A percentile compares a stretch with the other conserved stretches of the same genome.
phyloP scores from a whole-genome alignment of 2,329 filamentous ascomycete species.

The Apiospora koreana region DNA sequence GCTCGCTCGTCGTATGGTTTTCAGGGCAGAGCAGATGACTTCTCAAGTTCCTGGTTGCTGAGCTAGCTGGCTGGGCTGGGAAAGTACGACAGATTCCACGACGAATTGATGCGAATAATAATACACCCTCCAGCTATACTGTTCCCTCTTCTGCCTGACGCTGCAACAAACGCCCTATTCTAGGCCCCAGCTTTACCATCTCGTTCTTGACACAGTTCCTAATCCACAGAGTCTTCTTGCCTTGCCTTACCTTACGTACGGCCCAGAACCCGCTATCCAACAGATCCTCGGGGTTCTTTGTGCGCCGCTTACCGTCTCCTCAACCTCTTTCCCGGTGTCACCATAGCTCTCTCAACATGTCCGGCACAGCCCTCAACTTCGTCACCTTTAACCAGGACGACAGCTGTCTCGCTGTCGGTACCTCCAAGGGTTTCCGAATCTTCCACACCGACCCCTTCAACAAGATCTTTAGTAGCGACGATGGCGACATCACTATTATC shows the following conservation, averaged over 20 bases:
- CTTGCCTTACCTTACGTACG: background rate
- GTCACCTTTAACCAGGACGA: conserved; percentile 99
- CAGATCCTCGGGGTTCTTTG: background rate
- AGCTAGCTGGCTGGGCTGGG: background rate
- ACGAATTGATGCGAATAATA: background rate
- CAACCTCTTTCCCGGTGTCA: background rate
- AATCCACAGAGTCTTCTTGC: background rate
- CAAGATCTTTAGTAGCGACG: conserved; percentile 91
- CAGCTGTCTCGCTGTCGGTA: conserved; percentile 96
- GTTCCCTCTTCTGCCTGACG: background rate
- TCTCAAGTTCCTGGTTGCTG: background rate
- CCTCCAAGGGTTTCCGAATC: conserved; percentile 90
- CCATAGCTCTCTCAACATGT: conserved; percentile 1
- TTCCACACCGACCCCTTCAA: conserved; percentile 96
- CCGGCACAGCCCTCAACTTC: conserved; percentile 74
- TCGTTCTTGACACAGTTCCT: background rate
- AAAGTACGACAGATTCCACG: background rate
- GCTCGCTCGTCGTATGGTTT: background rate
- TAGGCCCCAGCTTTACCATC: background rate
- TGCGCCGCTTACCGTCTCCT: background rate
- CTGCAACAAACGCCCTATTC: background rate
- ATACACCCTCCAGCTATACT: background rate
- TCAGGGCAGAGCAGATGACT: background rate
- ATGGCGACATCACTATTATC: conserved; percentile 92
- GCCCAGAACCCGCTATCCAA: background rate